phyloP scores from a whole-genome alignment of 306 rosid genomes.

The Ormosia semicastrata region DNA sequence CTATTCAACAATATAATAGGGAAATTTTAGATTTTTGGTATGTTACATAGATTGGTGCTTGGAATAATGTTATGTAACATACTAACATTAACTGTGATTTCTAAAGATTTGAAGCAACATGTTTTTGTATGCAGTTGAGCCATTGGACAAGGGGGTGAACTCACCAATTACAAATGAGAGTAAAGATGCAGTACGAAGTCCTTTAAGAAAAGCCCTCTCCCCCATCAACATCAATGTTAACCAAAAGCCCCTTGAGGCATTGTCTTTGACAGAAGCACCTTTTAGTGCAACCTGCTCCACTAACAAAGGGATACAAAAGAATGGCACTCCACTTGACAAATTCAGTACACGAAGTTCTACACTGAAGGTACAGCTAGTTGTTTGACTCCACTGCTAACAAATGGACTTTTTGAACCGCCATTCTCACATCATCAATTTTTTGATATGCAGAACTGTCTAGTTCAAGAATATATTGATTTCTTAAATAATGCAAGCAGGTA shows the following conservation, averaged over 20 bases:
- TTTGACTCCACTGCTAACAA: neutral
- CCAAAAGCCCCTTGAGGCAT: conserved; percentile 25
- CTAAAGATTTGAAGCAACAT: conserved; percentile 2
- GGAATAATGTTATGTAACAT: neutral
- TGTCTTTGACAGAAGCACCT: conserved; percentile 40
- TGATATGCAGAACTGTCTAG: conserved; percentile 56
- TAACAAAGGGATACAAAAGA: conserved; percentile 25
- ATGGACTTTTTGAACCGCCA: neutral
- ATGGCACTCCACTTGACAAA: conserved; percentile 70
- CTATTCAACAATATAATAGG: neutral
- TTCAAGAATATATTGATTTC: conserved; percentile 72
- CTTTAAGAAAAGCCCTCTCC: conserved; percentile 66
- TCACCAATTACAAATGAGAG: conserved; percentile 19
- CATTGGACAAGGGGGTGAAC: conserved; percentile 29
- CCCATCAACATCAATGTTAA: conserved; percentile 54
- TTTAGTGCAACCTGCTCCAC: conserved; percentile 32
- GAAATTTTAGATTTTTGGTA: neutral
- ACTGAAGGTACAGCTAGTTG: conserved; percentile 54
- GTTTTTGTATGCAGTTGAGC: conserved; percentile 33
- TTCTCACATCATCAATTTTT: conserved; percentile 22
- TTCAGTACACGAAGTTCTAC: conserved; percentile 55
- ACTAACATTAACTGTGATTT: neutral
- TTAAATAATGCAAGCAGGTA: conserved; percentile 90
- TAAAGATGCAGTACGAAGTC: conserved; percentile 39
- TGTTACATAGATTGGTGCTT: neutral